Conservation (phyloP, 495 filamentous ascomycete species). For the Aspergillus cristatus region DNA sequence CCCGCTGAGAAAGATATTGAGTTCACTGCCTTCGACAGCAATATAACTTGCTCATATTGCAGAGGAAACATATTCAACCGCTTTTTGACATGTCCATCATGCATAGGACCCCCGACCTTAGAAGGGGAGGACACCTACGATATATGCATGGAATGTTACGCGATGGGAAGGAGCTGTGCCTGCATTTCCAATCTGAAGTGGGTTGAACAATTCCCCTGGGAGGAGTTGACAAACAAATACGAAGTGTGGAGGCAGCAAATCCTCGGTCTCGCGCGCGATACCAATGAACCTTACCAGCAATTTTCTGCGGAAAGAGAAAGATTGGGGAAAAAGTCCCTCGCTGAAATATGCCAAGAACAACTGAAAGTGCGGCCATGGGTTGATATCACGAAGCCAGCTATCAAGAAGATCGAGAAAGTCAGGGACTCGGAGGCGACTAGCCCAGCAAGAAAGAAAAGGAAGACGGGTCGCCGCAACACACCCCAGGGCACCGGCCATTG, state of each 20-base stretch:
- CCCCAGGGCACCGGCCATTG: conserved; percentile 43
- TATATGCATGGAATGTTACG: conserved; percentile 94
- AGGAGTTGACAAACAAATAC: conserved; percentile 63
- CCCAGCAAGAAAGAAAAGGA: conserved; percentile 40
- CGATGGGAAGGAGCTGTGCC: conserved; percentile 81
- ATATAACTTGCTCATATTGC: conserved; percentile 92
- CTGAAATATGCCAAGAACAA: conserved; percentile 85
- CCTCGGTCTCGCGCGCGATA: conserved; percentile 52
- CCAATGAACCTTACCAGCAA: conserved; percentile 49
- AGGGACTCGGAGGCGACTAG: conserved; percentile 20
- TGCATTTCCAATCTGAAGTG: conserved; percentile 79
- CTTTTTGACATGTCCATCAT: conserved; percentile 82
- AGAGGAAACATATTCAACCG: conserved; percentile 95
- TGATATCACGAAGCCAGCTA: conserved; percentile 41
- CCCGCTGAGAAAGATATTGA: conserved; percentile 58
- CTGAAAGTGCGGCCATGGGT: conserved; percentile 60
- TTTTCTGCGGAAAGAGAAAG: conserved; percentile 55
- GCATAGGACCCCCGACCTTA: conserved; percentile 44
- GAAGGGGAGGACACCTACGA: conserved; percentile 77
- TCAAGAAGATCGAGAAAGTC: conserved; percentile 3
- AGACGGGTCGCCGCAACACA: conserved; percentile 28
- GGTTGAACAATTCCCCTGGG: conserved; percentile 89
- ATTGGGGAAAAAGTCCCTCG: conserved; percentile 62
- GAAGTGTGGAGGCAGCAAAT: conserved; percentile 74
- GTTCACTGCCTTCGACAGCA: conserved; percentile 68